Evolutionary conservation across 163 green algal genomes (phyloP), one percentile per base, ranked within the genome.

Genomic region (Scenedesmus sp.): DNA sequence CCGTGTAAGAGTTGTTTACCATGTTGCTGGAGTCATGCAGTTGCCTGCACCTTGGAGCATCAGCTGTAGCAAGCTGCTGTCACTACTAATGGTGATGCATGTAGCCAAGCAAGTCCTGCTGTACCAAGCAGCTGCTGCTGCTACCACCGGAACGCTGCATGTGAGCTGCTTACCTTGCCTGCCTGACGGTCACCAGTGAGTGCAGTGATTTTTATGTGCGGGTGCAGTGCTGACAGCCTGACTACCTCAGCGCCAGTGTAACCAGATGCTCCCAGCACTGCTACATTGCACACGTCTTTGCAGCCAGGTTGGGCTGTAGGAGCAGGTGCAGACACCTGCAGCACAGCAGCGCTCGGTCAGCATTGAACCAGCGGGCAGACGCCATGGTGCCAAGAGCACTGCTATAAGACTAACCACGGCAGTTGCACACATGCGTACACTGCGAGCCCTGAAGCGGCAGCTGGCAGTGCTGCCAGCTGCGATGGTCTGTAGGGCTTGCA

Each of bases 171-270:
- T 89, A 97, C 94, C 95, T 99, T 98, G 78, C 96, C 98, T 33
- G 98, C 98, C 83, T 99, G 95, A 46, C 96, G 95, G 79, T 99
- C 97, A 26, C 96, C 98, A 20, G 98, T 99, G 40, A 99, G 94
- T 0, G 95, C 95, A 1, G 95, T 97, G 80, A 99, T 94, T 35
- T 95, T 94, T 68, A 99, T 95, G 89, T 93, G 91, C 0, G 98
- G 97, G 93, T 99, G 98, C 86, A 97, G 90, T 0, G 97, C 94
- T 86, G 97, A 91, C 49, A 99, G 95, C 30, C 97, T 93, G 35
- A 97, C 94, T 1, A 98, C 95, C 94, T 99, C 98, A 59, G 98
- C 97, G 7, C 98, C 98, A 0, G 98, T 99, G 94, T 99, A 99
- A 3, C 98, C 98, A 46, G 95, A 98, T 2, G 98, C 97, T 44